Evolutionary conservation across 169 alveolate genomes (phyloP).

Genomic region (Theileria luwenshuni): DNA sequence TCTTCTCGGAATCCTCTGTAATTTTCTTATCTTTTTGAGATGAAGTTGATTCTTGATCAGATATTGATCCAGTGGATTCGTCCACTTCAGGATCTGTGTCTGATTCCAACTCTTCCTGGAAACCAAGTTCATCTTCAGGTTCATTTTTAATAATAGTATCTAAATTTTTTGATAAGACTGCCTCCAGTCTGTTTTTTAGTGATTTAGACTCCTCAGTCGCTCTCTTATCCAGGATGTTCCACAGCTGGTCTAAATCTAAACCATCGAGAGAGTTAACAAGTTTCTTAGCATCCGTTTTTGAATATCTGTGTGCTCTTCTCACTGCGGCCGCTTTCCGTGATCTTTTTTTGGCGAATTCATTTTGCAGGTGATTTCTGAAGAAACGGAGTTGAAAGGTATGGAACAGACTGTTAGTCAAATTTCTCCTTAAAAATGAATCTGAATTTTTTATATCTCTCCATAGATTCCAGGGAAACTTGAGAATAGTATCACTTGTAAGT

Average conservation of each 20-base stretch:
- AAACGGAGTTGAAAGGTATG: conserved; percentile 32
- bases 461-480: conserved; percentile 51
- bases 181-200: conserved; percentile 12
- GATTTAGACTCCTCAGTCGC: neutral
- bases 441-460: conserved; percentile 25
- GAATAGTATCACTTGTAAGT: conserved; percentile 24
- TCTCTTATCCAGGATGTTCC: conserved; percentile 42
- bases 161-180: neutral
- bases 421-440: conserved; percentile 23
- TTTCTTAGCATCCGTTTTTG: conserved; percentile 47
- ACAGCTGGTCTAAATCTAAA: conserved; percentile 55
- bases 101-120: neutral
- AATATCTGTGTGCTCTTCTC: conserved; percentile 36
- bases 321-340: conserved; percentile 58
- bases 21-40: neutral
- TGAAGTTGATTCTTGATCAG: neutral
- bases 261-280: conserved; percentile 13
- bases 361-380: conserved; percentile 20
- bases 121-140: neutral
- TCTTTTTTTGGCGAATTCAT: conserved; percentile 48
- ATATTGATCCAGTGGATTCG: too few species aligned
- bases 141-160: neutral
- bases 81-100: neutral
- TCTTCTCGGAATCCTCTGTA: neutral
- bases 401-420: conserved; percentile 24